Base-by-base conservation (phyloP, 768 basidiomycete genomes). In the Tulasnella sp. region DNA sequence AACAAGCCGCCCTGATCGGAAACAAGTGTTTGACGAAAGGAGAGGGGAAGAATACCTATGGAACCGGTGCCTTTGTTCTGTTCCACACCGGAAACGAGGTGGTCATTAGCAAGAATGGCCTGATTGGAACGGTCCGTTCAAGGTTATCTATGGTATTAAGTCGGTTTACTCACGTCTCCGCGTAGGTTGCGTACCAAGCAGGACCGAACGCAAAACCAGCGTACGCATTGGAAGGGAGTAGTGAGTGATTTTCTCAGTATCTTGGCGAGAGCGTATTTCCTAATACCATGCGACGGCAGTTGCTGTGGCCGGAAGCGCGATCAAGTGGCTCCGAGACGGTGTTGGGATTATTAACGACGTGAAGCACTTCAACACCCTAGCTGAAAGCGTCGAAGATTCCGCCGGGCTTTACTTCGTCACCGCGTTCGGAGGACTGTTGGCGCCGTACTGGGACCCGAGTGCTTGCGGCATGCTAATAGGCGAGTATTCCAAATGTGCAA, bases 11-110 rank as follows among this genome's bases (percentile, higher is more conserved):
- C 29, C 83, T 99, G 29, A 88, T 98, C 67, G 97, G 96, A 0
- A 98, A 99, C 83, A 98, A 97, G 80, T 98, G 97, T 78, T 80
- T 99, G 69, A 83, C 78, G n/a, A 84, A 86, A 75, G 96, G 96
- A 19, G 91, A 98, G 79, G 96, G 95, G 2, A 99, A 99, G 81
- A 97, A 95, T 81, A 99, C 97, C 4, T 99, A 96, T 77, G 96
- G 96, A 32, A 98, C 96, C 1, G 96, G 97, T 36, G 94, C 94
- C 41, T 99, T 99, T 84, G 83, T 98, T 75, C 82, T 99, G 35
- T 98, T 97, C 85, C 92, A 92, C 81, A 98, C 97, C 0, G 97
- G 96, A 2, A 82, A 82, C 26, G 90, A 96, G 34, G 89, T 94
- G 44, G 90, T 98, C 29, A 84, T 89, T 78, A 96, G 94, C 77